Evolutionary conservation across 139 green algal genomes (phyloP).

Genomic region (Tetradesmus obliquus): DNA sequence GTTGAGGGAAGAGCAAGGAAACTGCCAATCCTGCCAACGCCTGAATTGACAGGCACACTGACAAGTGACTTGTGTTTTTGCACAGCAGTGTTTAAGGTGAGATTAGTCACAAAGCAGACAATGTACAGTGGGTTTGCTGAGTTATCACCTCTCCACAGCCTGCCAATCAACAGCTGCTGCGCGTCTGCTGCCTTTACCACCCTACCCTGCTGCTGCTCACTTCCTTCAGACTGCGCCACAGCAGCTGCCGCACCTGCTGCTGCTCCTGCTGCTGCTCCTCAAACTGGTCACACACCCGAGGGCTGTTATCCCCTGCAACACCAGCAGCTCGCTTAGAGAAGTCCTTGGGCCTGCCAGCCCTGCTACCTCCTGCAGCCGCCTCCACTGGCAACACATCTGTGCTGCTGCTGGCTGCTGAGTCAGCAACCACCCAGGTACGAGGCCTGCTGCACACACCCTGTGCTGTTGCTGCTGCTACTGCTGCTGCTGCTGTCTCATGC

Average conservation of each 20-base stretch:
- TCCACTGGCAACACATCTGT: neutral
- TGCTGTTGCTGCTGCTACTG: neutral
- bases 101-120: too few relatives aligned
- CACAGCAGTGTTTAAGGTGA: too few relatives aligned
- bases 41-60: too few relatives aligned
- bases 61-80: too few relatives aligned
- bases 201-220: neutral
- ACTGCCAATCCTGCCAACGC: too few relatives aligned
- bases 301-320: neutral
- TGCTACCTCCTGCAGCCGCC: neutral
- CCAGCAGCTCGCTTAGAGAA: neutral
- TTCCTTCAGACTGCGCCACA: neutral
- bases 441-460: too few relatives aligned
- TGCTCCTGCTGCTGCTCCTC: neutral
- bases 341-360: neutral
- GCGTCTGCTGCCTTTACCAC: neutral
- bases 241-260: neutral
- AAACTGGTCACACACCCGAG: neutral
- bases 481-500: neutral
- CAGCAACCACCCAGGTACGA: too few relatives aligned
- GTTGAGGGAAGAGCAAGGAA: too few relatives aligned
- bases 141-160: too few relatives aligned
- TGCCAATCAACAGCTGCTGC: too few relatives aligned
- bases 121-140: too few relatives aligned
- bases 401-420: neutral